Conservation (phyloP, 371 early-diverging fungal genomes). For the Blastocladiella emersonii region DNA sequence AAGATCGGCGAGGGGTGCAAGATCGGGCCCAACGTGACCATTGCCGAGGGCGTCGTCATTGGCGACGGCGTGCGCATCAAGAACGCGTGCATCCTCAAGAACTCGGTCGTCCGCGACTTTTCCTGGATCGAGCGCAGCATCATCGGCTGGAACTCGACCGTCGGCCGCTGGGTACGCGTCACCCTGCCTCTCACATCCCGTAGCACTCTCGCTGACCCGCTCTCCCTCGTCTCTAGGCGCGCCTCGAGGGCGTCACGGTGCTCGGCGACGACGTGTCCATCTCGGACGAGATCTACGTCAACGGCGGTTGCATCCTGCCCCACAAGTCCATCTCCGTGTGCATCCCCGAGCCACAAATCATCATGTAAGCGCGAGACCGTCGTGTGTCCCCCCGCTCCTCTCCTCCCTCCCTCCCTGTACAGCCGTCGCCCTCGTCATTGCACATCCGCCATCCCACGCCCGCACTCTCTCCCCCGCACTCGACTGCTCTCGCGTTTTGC, state of each 20-base stretch:
- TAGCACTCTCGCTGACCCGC: neutral
- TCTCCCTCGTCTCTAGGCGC: constrained; percentile 25
- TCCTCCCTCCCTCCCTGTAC: too few species aligned
- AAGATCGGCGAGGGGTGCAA: constrained; percentile 85
- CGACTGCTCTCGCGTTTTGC: too few species aligned
- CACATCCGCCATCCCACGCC: too few species aligned
- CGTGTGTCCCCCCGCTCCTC: too few species aligned
- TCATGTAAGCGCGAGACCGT: constrained; percentile 50
- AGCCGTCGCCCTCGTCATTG: too few species aligned
- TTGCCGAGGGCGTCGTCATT: constrained; percentile 83
- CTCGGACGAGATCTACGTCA: constrained; percentile 80
- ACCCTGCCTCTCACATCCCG: neutral
- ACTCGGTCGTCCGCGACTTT: constrained; percentile 67
- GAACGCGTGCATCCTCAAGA: constrained; percentile 82
- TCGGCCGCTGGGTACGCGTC: constrained; percentile 65
- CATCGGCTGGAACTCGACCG: constrained; percentile 91
- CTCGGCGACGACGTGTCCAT: constrained; percentile 90
- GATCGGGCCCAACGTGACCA: constrained; percentile 88
- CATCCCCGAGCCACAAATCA: constrained; percentile 83
- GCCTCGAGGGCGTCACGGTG: constrained; percentile 83
- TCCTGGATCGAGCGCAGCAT: constrained; percentile 85
- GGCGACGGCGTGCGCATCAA: constrained; percentile 90
- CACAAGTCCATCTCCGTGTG: constrained; percentile 77
- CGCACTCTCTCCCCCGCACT: too few species aligned
- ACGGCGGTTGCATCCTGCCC: constrained; percentile 85